A percentile compares a stretch with the other conserved stretches of the same genome.
phyloP scores from a whole-genome alignment of 129 eudicot genomes.

The Flaveria trinervia region DNA sequence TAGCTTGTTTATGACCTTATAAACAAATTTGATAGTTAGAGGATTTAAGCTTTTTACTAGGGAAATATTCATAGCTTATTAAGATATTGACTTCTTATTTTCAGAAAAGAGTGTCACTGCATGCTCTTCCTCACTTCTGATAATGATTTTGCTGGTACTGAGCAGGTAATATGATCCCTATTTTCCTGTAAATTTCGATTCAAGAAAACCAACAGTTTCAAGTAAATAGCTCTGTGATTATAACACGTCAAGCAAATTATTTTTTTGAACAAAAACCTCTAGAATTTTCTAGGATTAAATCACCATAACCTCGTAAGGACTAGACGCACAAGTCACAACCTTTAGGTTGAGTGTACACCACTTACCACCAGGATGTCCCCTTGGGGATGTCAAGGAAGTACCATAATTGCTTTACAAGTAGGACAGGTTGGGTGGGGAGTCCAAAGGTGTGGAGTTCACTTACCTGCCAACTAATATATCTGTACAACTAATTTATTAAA shows the following conservation, averaged over 20 bases:
- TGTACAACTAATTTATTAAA: not conserved
- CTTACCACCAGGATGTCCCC: too few relatives aligned
- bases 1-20: not conserved
- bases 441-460: not conserved
- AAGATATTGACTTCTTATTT: constrained; percentile 5
- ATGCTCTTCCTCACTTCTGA: constrained; percentile 92
- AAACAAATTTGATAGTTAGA: not conserved
- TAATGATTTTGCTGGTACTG: constrained; percentile 88
- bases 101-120: constrained; percentile 93
- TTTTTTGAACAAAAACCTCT: too few relatives aligned
- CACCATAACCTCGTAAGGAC: too few relatives aligned
- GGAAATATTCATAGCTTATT: not conserved
- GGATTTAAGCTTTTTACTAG: not conserved
- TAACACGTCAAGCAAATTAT: not conserved
- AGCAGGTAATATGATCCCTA: constrained; percentile 53
- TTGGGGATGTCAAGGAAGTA: too few relatives aligned
- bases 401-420: not conserved
- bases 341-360: too few relatives aligned
- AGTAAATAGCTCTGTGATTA: not conserved
- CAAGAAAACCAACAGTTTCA: not conserved
- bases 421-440: not conserved
- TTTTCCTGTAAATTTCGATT: not conserved
- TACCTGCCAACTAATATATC: not conserved
- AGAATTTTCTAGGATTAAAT: too few relatives aligned
- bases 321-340: too few relatives aligned